A percentile compares a stretch with the other conserved stretches of the same genome.
Conservation (phyloP, 129 eudicot species). For the Rutidosis leptorrhynchoides region DNA sequence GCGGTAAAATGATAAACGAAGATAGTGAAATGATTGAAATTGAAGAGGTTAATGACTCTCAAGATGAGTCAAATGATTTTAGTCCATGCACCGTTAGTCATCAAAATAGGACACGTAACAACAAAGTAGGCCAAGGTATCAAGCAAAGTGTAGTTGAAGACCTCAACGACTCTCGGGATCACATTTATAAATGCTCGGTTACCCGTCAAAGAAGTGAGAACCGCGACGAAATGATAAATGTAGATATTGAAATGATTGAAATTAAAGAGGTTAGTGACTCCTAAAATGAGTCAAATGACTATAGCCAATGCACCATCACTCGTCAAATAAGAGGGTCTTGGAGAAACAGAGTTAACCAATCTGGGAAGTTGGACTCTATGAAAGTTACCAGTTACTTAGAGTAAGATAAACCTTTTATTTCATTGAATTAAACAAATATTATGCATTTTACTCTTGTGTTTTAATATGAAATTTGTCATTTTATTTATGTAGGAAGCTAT, state of each 20-base stretch:
- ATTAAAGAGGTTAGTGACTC: conserved; percentile 1
- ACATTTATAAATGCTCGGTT: neutral
- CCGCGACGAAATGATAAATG: neutral
- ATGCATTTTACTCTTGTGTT: neutral
- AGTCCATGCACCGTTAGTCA: neutral
- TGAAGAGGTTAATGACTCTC: neutral
- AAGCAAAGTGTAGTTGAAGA: too few species aligned
- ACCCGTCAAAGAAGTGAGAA: neutral
- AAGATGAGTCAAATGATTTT: too few species aligned
- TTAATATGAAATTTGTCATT: conserved; percentile 5
- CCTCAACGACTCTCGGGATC: neutral
- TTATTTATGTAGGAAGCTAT: conserved; percentile 42
- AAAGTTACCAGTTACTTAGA: conserved; percentile 45
- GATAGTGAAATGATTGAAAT: neutral
- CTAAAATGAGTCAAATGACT: neutral
- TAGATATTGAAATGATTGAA: neutral
- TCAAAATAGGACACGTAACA: too few species aligned
- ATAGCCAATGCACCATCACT: neutral
- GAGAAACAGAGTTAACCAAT: conserved; percentile 7
- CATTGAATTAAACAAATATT: neutral
- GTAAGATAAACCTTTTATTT: conserved; percentile 38
- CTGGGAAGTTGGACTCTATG: conserved; percentile 42
- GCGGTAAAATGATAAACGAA: neutral
- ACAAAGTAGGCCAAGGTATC: too few species aligned
- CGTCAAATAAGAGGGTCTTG: conserved; percentile 25